Evolutionary conservation across 352 stramenopile species (phyloP).

Genomic region (Phytopythium oedochilum): DNA sequence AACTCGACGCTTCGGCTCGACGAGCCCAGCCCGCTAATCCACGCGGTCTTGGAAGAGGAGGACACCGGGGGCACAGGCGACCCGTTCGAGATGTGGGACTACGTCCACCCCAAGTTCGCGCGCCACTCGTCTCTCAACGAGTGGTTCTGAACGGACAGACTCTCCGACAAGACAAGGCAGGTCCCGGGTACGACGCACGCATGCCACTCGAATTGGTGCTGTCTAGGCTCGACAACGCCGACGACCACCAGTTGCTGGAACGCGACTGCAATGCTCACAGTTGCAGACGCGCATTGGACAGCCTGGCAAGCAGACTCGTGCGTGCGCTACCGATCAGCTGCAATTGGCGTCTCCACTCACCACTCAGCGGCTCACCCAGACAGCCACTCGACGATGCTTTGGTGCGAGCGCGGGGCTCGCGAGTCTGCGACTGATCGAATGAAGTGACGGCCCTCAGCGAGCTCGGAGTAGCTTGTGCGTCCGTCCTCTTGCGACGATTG

Average conservation of each 20-base stretch:
- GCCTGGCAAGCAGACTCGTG: neutral
- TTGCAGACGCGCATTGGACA: neutral
- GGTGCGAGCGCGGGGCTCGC: neutral
- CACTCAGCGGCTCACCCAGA: too few relatives aligned
- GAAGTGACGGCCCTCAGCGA: too few relatives aligned
- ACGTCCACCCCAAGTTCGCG: conserved; percentile 40
- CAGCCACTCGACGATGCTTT: neutral
- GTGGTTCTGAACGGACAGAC: conserved; percentile 30
- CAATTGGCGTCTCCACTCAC: neutral
- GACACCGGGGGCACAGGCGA: conserved; percentile 7
- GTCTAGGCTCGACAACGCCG: neutral
- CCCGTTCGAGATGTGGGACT: conserved; percentile 59
- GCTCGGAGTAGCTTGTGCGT: too few relatives aligned
- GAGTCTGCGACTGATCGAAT: neutral
- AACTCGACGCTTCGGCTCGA: neutral
- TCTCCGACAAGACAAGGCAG: neutral
- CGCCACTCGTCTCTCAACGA: conserved; percentile 35
- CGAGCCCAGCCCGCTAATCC: neutral
- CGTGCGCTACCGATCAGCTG: neutral
- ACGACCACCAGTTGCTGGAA: neutral
- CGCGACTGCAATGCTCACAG: neutral
- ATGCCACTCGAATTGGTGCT: too few relatives aligned
- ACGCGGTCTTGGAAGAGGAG: conserved; percentile 1
- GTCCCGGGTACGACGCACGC: neutral
- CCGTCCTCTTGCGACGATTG: neutral